Evolutionary conservation across 2,329 filamentous ascomycete genomes (phyloP).

Genomic region (Kalaharituber pfeilii): DNA sequence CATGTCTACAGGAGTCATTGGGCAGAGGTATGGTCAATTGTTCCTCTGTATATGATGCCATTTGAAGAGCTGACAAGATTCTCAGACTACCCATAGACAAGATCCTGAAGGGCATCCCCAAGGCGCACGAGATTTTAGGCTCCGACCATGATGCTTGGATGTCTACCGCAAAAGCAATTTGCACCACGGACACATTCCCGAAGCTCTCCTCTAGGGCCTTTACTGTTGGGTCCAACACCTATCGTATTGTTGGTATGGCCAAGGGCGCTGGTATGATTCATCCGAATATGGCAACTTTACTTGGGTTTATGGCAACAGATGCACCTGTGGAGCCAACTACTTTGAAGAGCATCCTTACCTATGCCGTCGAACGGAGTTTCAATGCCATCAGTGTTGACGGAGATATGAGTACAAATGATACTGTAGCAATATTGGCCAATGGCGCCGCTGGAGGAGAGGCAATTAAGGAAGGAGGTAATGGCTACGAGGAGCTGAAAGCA

Average conservation of each 20-base stretch:
- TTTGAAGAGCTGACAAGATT: conserved; percentile 6
- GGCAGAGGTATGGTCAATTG: conserved; percentile 48
- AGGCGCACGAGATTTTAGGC: conserved; percentile 53
- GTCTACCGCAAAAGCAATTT: conserved; percentile 71
- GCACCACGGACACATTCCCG: conserved; percentile 96
- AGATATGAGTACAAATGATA: conserved; percentile 95
- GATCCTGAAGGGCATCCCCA: conserved; percentile 67
- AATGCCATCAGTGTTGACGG: conserved; percentile 96
- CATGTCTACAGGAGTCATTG: conserved; percentile 97
- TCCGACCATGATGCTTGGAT: conserved; percentile 74
- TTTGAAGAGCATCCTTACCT: conserved; percentile 51
- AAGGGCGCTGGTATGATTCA: conserved; percentile 99
- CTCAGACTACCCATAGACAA: conserved; percentile 69
- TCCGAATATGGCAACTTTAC: conserved; percentile 92
- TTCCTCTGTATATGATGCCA: not conserved
- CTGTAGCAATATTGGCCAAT: conserved; percentile 84
- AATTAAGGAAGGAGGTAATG: conserved; percentile 37
- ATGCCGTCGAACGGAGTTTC: conserved; percentile 69
- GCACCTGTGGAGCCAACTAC: conserved; percentile 54
- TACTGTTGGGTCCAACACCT: conserved; percentile 68
- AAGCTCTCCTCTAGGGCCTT: conserved; percentile 81
- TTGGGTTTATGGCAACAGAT: conserved; percentile 84
- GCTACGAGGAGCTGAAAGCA: conserved; percentile 52
- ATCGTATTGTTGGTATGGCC: conserved; percentile 81
- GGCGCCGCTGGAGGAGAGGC: conserved; percentile 64